Evolutionary conservation across 2,329 filamentous ascomycete genomes (phyloP), one percentile per base, ranked within the genome.

Genomic region (Arachnopeziza araneosa): DNA sequence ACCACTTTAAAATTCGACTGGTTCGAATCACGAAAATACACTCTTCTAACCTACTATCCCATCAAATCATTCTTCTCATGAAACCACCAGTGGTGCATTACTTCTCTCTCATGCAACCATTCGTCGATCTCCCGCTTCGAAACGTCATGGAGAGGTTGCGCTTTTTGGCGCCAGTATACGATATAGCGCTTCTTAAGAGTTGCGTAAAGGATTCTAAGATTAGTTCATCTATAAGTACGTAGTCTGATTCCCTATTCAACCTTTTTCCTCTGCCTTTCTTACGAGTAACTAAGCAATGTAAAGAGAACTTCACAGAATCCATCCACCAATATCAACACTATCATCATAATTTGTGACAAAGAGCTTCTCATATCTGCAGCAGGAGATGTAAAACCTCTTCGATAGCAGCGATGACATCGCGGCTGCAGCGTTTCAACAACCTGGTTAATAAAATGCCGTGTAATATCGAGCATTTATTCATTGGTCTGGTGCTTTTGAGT

Each of bases 161-260:
- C 8, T 66, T 82, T 10, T 69, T 79, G 55, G 75, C 60, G 73
- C 73, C 0, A 78, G 72, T 50, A 54, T 71, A 0, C 53, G 76
- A 3, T 69, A 75, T 36, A 68, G 72, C 8, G 76, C 9, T 69
- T 74, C 65, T 70, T 76, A 1, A 70, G 73, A 19, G 65, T 77
- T 0, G 76, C 77, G 56, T 81, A 75, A 71, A 72, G 73, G 5
- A 73, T 78, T 8, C 60, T 82, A 63, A 66, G 77, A 59, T 77
- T 79, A 77, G 75, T 19, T 82, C 78, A 77, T 81, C 82, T 59
- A 78, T 78, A 70, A 71, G 76, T 77, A 68, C n/a, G n/a, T n/a
- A 60, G 70, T 67, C 19, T 54, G 9, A 14, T 24, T 17, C 17
- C 55, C 52, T 50, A 24, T 17, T 30, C 24, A 9, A 53, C n/a